Conservation (phyloP, 1,284 basidiomycete species). For the Microbotryum violaceum region DNA sequence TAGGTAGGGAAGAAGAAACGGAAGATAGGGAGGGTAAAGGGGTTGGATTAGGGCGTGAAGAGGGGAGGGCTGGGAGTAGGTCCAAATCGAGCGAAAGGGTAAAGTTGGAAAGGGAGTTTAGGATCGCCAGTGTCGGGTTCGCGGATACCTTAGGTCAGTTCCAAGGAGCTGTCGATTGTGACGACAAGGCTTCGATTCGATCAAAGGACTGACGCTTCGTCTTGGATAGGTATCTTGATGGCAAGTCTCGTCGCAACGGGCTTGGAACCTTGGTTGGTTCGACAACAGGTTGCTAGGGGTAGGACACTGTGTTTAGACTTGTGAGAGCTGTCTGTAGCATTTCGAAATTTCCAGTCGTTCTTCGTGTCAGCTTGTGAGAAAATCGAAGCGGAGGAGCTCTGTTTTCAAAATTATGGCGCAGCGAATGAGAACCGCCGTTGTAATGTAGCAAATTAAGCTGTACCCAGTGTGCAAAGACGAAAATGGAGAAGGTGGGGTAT, state of each 20-base stretch:
- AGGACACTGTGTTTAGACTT: slow-evolving; percentile 6
- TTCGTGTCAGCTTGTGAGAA: too few relatives aligned
- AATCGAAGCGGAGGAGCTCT: too few relatives aligned
- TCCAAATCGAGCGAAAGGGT: neutral
- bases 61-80: neutral
- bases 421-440: too few relatives aligned
- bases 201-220: neutral
- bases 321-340: neutral
- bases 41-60: neutral
- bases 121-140: slow-evolving; percentile 33
- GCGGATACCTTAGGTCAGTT: slow-evolving; percentile 30
- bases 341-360: too few relatives aligned
- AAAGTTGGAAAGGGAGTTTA: slow-evolving; percentile 28
- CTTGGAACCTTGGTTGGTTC: slow-evolving; percentile 8
- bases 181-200: too few relatives aligned
- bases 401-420: too few relatives aligned
- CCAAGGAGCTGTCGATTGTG: too few relatives aligned
- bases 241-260: slow-evolving; percentile 1
- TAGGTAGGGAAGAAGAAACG: slow-evolving; percentile 16
- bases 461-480: too few relatives aligned
- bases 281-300: slow-evolving; percentile 2
- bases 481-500: too few relatives aligned
- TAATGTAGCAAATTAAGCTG: too few relatives aligned
- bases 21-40: neutral
- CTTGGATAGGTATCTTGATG: neutral